Evolutionary conservation across 169 alveolate genomes (phyloP).

Genomic region (Eimeria praecox): DNA sequence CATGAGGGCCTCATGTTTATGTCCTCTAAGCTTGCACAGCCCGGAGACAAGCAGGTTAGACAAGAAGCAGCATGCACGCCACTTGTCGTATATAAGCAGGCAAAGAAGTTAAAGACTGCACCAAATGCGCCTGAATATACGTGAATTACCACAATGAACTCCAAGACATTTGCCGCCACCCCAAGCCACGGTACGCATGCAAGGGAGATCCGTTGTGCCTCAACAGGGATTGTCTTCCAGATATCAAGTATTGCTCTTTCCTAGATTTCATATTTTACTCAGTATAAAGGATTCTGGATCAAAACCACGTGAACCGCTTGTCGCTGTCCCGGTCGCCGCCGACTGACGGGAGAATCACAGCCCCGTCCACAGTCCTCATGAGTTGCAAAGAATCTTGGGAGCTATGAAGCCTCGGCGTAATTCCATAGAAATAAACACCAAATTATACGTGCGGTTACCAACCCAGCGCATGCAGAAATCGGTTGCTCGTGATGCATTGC

Average conservation of each 20-base stretch:
- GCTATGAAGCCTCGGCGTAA: background rate
- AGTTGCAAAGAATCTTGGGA: background rate
- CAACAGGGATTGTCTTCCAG: slow-evolving; percentile 1
- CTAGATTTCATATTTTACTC: too few species aligned
- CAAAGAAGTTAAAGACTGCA: background rate
- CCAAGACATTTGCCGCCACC: background rate
- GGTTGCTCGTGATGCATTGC: background rate
- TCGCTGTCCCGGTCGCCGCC: slow-evolving; percentile 31
- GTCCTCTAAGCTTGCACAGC: background rate
- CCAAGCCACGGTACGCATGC: slow-evolving; percentile 43
- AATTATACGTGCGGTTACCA: background rate
- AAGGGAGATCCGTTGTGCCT: slow-evolving; percentile 2
- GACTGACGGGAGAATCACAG: slow-evolving; percentile 45
- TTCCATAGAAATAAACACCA: background rate
- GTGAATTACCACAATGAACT: background rate
- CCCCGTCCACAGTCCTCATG: slow-evolving; percentile 13
- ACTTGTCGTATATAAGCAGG: slow-evolving; percentile 1
- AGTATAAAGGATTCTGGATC: background rate
- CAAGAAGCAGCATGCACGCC: background rate
- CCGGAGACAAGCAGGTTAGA: background rate
- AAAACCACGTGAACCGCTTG: background rate
- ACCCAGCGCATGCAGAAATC: background rate
- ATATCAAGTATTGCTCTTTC: background rate
- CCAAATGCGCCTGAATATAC: background rate
- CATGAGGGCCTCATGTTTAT: background rate